phyloP scores from a whole-genome alignment of 148 eudicot species.

The Gaultheria prostrata region DNA sequence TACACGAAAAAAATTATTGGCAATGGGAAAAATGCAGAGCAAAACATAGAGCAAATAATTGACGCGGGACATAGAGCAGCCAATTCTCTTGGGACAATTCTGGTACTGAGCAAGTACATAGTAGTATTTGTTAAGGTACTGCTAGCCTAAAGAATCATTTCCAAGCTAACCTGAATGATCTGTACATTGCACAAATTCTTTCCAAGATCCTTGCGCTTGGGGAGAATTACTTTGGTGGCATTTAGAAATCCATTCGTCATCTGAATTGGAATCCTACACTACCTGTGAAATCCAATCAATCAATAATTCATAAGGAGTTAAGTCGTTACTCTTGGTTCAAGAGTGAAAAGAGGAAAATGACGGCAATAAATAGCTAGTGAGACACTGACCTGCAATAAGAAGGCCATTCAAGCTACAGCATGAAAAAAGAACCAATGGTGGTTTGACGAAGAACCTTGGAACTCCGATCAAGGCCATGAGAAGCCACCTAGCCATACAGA shows the following conservation, averaged over 20 bases:
- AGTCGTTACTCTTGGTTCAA: background rate
- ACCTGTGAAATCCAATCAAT: conserved; percentile 11
- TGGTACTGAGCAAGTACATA: background rate
- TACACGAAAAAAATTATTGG: no score
- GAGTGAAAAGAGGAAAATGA: background rate
- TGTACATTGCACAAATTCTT: conserved; percentile 7
- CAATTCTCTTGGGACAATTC: background rate
- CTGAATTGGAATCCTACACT: background rate
- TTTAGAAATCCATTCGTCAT: background rate
- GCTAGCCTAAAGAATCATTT: background rate
- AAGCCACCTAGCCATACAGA: conserved; percentile 63
- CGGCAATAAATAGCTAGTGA: background rate
- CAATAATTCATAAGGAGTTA: background rate
- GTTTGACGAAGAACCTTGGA: conserved; percentile 85
- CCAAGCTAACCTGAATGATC: conserved; percentile 15
- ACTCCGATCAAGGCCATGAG: conserved; percentile 86
- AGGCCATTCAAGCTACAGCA: conserved; percentile 38
- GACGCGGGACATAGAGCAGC: background rate
- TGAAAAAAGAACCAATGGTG: conserved; percentile 54
- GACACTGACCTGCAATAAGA: conserved; percentile 24
- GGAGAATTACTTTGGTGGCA: background rate
- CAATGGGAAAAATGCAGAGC: no score
- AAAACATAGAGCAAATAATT: no score
- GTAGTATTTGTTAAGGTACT: background rate
- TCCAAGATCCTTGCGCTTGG: background rate